phyloP scores from a whole-genome alignment of 1,139 yeast species.

The Zygoascus meyerae region DNA sequence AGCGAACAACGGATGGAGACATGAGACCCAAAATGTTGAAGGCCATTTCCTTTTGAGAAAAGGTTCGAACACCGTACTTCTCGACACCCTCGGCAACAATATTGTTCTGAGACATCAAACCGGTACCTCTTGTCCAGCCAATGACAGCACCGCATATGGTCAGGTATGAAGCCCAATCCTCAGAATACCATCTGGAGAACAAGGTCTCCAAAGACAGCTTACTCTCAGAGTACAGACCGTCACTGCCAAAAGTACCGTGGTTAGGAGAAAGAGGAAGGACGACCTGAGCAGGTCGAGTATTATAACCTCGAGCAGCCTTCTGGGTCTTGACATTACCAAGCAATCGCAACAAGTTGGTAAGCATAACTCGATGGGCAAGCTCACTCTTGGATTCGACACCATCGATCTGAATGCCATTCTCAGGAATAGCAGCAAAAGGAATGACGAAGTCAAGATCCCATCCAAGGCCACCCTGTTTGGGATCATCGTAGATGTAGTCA shows the following conservation, averaged over 20 bases:
- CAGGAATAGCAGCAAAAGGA: constrained; percentile 99
- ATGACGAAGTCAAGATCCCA: constrained; percentile 96
- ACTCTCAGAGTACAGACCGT: constrained; percentile 96
- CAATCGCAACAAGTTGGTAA: constrained; percentile 87
- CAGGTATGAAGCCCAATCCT: constrained; percentile 91
- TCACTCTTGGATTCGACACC: constrained; percentile 91
- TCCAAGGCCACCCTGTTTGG: constrained; percentile 84
- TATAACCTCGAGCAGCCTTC: constrained; percentile 66
- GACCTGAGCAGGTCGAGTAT: constrained; percentile 97
- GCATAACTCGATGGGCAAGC: constrained; percentile 97
- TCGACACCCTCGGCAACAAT: constrained; percentile 97
- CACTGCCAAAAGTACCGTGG: constrained; percentile 97
- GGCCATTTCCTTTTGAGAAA: constrained; percentile 98
- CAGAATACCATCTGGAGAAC: constrained; percentile 98
- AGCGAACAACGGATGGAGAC: constrained; percentile 76
- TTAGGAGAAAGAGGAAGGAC: constrained; percentile 95
- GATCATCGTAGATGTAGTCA: constrained; percentile 75
- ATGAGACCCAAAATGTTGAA: constrained; percentile 91
- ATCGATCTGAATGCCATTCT: constrained; percentile 93
- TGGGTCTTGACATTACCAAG: constrained; percentile 85
- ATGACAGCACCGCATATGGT: constrained; percentile 97
- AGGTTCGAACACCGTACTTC: constrained; percentile 91
- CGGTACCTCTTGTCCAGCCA: constrained; percentile 99
- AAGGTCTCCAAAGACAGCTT: constrained; percentile 90
- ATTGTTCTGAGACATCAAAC: constrained; percentile 95